These are phyloP conservation scores for Rhodofomes roseus DNA, from an alignment of 1,284 basidiomycete genomes.

Conservation along the genomic window DNA sequence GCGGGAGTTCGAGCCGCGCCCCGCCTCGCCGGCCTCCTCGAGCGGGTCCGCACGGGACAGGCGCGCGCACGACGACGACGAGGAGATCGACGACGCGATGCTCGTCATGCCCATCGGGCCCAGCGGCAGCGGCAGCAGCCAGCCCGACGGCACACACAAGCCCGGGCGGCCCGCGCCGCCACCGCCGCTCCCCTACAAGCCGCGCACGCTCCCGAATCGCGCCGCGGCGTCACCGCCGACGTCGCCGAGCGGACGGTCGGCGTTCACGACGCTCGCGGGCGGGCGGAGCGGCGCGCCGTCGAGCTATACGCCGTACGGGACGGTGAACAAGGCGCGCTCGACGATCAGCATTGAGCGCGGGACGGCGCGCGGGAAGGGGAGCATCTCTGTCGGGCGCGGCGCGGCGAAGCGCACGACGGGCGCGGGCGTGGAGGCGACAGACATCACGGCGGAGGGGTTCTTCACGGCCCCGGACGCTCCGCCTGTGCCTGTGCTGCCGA, in stretches of 20 bases:
- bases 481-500: slow-evolving; percentile 28
- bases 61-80: slow-evolving; percentile 50
- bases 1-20: slow-evolving; percentile 16
- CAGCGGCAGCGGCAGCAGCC: slow-evolving; percentile 12
- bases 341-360: slow-evolving; percentile 57
- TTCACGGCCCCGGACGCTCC: slow-evolving; percentile 50
- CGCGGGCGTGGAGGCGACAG: slow-evolving; percentile 64
- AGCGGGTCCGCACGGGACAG: slow-evolving; percentile 19
- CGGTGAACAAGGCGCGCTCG: slow-evolving; percentile 47
- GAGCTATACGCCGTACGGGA: slow-evolving; percentile 20
- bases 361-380: slow-evolving; percentile 42
- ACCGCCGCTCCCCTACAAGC: slow-evolving; percentile 14
- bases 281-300: slow-evolving; percentile 18
- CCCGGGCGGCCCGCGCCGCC: slow-evolving; percentile 11
- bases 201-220: slow-evolving; percentile 2
- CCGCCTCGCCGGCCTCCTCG: slow-evolving; percentile 27
- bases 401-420: slow-evolving; percentile 59
- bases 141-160: slow-evolving; percentile 15
- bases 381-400: slow-evolving; percentile 61
- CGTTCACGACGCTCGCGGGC: slow-evolving; percentile 24
- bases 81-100: slow-evolving; percentile 70
- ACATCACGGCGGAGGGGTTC: slow-evolving; percentile 71
- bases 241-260: slow-evolving; percentile 21
- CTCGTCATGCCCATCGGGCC: slow-evolving; percentile 71
- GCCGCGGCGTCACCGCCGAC: not conserved